phyloP scores from a whole-genome alignment of 2,329 filamentous ascomycete species.

The Cordyceps cicadae region DNA sequence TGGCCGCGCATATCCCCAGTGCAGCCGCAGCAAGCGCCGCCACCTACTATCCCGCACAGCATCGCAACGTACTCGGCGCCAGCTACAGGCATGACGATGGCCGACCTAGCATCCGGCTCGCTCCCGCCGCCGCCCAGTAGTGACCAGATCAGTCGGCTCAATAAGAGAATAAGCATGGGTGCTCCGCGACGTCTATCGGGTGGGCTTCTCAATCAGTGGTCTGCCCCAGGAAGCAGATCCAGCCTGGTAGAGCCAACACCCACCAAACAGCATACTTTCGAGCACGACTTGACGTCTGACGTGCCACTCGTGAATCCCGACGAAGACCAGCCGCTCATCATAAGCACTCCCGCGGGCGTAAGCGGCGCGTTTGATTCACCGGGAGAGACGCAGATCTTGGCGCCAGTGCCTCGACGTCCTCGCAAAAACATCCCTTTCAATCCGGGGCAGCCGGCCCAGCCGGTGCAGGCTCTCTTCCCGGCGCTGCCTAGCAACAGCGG shows the following conservation, averaged over 20 bases:
- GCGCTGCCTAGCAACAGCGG: not conserved
- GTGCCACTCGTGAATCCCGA: slow-evolving; percentile 13
- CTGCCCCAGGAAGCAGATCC: slow-evolving; percentile 30
- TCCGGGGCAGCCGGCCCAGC: slow-evolving; percentile 14
- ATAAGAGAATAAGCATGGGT: slow-evolving; percentile 29
- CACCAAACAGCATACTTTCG: slow-evolving; percentile 4
- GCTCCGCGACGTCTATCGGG: slow-evolving; percentile 36
- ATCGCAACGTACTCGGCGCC: slow-evolving; percentile 6
- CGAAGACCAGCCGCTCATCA: slow-evolving; percentile 49
- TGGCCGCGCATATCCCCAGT: slow-evolving; percentile 35
- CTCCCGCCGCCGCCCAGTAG: slow-evolving; percentile 31
- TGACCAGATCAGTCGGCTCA: slow-evolving; percentile 31
- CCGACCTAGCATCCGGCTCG: not conserved
- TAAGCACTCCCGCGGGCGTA: slow-evolving; percentile 51
- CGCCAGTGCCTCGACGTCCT: slow-evolving; percentile 45
- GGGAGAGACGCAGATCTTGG: slow-evolving; percentile 39
- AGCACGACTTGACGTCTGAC: not conserved
- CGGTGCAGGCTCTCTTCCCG: slow-evolving; percentile 11
- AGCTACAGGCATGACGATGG: not conserved
- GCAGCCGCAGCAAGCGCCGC: slow-evolving; percentile 6
- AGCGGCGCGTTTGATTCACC: slow-evolving; percentile 44
- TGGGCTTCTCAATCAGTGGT: slow-evolving; percentile 32
- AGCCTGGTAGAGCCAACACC: slow-evolving; percentile 14
- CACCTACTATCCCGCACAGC: not conserved
- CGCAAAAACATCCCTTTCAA: slow-evolving; percentile 21